These are phyloP conservation scores for Gossypium schwendimanii DNA, from an alignment of 441 rosid species.

Conservation along the genomic window DNA sequence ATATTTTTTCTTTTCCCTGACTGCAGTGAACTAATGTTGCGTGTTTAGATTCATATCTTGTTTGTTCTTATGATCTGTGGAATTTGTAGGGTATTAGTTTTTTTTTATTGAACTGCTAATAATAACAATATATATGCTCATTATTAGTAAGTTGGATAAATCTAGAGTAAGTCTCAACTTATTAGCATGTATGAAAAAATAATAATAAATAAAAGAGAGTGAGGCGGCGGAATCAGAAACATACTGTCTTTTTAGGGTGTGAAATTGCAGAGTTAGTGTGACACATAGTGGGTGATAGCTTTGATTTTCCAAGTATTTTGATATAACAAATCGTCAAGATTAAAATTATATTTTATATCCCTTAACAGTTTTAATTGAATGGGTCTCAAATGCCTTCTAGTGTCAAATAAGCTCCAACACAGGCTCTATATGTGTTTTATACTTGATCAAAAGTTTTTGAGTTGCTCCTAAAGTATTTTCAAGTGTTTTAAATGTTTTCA, in stretches of 20 bases:
- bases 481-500: too few species aligned
- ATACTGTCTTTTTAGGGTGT: not conserved
- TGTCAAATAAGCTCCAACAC: too few species aligned
- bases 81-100: not conserved
- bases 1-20: not conserved
- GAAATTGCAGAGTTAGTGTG: not conserved
- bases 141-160: not conserved
- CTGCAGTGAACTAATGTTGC: not conserved
- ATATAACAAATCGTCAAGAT: too few species aligned
- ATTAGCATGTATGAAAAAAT: not conserved
- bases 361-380: too few species aligned
- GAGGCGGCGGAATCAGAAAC: not conserved
- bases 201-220: not conserved
- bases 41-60: constrained; percentile 1
- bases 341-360: too few species aligned
- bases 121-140: not conserved
- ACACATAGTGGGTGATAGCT: not conserved
- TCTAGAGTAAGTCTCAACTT: not conserved
- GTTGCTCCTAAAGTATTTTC: too few species aligned
- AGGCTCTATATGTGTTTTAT: too few species aligned
- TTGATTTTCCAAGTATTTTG: too few species aligned
- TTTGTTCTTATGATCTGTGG: not conserved
- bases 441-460: too few species aligned
- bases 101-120: not conserved
- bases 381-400: too few species aligned